Evolutionary conservation across 192 early-diverging fungal genomes (phyloP).

Genomic region (Coemansia sp.): DNA sequence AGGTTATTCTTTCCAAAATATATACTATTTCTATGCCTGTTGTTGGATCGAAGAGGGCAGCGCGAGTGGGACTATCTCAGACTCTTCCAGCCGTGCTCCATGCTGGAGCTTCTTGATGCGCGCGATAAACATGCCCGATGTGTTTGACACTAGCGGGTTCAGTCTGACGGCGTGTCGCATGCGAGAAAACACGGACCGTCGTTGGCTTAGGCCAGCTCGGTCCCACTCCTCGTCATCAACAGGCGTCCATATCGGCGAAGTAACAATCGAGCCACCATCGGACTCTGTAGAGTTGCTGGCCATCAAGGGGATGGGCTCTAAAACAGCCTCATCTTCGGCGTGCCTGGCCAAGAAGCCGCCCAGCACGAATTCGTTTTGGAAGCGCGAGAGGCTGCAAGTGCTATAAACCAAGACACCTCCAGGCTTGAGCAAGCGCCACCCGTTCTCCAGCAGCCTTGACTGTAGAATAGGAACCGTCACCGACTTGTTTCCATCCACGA

Average conservation of each 20-base stretch:
- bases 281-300: not conserved
- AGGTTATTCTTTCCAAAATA: not conserved
- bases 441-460: slow-evolving; percentile 68
- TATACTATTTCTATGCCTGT: not conserved
- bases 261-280: not conserved
- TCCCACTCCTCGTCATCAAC: slow-evolving; percentile 22
- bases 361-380: slow-evolving; percentile 87
- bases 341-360: slow-evolving; percentile 68
- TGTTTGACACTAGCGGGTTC: slow-evolving; percentile 40
- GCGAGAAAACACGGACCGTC: slow-evolving; percentile 9
- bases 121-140: slow-evolving; percentile 68
- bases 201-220: not conserved
- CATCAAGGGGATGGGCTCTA: slow-evolving; percentile 18
- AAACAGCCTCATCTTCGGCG: slow-evolving; percentile 17
- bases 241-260: slow-evolving; percentile 3
- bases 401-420: slow-evolving; percentile 88
- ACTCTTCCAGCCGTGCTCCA: not conserved
- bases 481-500: slow-evolving; percentile 64
- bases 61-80: slow-evolving; percentile 8
- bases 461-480: slow-evolving; percentile 57
- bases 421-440: slow-evolving; percentile 67
- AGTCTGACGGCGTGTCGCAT: slow-evolving; percentile 37
- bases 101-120: slow-evolving; percentile 66
- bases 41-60: not conserved
- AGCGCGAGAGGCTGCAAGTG: slow-evolving; percentile 70